Percentiles rank a stretch among this genome's conserved stretches.
phyloP scores from a whole-genome alignment of 1,139 yeast genomes.

The Taphrina communis region DNA sequence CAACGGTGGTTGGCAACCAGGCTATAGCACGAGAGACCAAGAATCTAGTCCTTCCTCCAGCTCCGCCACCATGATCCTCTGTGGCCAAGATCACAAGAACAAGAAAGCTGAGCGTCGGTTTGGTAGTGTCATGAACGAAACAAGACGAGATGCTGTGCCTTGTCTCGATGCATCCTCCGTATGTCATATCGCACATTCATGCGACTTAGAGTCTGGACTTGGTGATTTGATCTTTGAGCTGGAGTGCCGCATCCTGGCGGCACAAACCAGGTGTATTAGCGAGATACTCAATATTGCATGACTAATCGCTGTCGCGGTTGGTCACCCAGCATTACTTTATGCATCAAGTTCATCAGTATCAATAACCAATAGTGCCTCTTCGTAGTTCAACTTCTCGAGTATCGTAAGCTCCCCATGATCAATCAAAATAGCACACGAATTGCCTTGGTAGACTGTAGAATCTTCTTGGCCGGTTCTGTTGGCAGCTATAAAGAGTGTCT shows the following conservation, averaged over 20 bases:
- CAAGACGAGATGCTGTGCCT: not conserved
- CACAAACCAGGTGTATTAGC: not conserved
- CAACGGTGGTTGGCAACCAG: not conserved
- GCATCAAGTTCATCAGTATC: slow-evolving; percentile 2
- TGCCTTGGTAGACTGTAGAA: slow-evolving; percentile 73
- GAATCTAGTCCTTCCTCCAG: not conserved
- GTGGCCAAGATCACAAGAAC: not conserved
- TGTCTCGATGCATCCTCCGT: not conserved
- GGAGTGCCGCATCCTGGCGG: slow-evolving; percentile 6
- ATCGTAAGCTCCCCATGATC: slow-evolving; percentile 37
- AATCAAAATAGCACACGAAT: slow-evolving; percentile 49
- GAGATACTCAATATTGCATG: not conserved
- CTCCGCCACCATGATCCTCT: not conserved
- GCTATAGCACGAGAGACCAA: not conserved
- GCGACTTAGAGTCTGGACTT: not conserved
- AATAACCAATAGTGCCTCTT: slow-evolving; percentile 42
- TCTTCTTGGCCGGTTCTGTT: slow-evolving; percentile 80
- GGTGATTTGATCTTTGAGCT: slow-evolving; percentile 11
- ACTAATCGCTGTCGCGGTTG: too few relatives aligned
- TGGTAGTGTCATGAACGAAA: not conserved
- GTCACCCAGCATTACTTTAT: not conserved
- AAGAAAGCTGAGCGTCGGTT: not conserved
- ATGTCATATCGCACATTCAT: not conserved
- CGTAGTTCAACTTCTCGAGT: slow-evolving; percentile 32
- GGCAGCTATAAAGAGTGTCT: slow-evolving; percentile 57